phyloP scores from a whole-genome alignment of 176 grass and related monocot species.

The Bromus sterilis region DNA sequence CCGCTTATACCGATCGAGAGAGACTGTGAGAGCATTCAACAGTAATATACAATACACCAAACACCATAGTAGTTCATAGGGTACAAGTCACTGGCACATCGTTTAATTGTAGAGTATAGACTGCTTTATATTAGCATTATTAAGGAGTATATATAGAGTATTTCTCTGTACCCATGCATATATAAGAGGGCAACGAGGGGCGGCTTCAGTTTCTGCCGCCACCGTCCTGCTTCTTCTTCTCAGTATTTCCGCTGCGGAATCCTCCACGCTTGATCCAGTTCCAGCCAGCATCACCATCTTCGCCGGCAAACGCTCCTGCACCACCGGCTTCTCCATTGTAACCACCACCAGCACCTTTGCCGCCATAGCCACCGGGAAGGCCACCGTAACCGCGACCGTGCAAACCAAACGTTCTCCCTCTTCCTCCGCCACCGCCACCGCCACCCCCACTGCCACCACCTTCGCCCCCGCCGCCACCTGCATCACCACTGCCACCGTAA shows the following conservation, averaged over 20 bases:
- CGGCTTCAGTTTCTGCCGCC: slow-evolving; percentile 13
- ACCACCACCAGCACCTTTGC: neutral
- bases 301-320: neutral
- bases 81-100: neutral
- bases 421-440: neutral
- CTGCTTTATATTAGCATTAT: neutral
- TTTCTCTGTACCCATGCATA: no score
- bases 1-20: neutral
- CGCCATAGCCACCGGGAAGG: neutral
- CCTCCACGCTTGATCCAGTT: slow-evolving; percentile 37
- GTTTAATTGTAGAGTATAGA: neutral
- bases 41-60: no score
- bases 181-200: neutral
- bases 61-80: no score
- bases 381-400: slow-evolving; percentile 19
- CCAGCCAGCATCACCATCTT: neutral
- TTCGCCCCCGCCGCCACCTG: slow-evolving; percentile 17
- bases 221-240: slow-evolving; percentile 1
- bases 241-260: neutral
- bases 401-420: neutral
- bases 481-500: slow-evolving; percentile 33
- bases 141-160: no score
- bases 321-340: neutral
- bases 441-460: slow-evolving; percentile 23
- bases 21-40: neutral